Base-by-base conservation (phyloP, 75 land plant genomes). In the Larix kaempferi region DNA sequence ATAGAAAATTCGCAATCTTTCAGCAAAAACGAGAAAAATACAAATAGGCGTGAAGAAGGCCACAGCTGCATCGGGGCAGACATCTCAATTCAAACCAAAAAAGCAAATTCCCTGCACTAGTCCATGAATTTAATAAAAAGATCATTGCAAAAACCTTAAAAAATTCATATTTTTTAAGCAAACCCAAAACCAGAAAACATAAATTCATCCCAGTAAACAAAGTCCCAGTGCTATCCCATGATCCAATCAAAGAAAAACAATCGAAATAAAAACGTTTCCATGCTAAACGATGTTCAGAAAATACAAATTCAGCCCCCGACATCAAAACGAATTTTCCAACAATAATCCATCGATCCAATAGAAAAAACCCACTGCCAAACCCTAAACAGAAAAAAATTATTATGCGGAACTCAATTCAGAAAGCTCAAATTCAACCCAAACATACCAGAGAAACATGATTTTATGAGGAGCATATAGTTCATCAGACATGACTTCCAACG, bases 161-260 rank as follows among this genome's bases (percentile, higher is more conserved):
- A 65, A 15, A 33, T 29, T 29, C n/a, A 65, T 19, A 39, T 7
- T 35, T 65, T 65, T 33, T 2, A 16, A 35, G 69, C 22, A 26
- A 69, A 69, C 73, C 73, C 69, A 65, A 16, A 16, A 39, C 41
- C 13, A 41, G 73, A 7, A 41, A n/a, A 69, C 49, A 69, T 21
- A 41, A n/a, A 1, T 41, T 69, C 73, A 41, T 49, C 54, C 54
- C 54, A 49, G 12, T 0, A 49, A 49, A 49, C 54, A 49, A 49
- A 49, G 54, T 11, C 54, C 12, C 54, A 49, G 54, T 49, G 54
- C 11, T 49, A 49, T 2, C 54, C 11, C 54, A 11, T 49, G 54
- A 49, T 49, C 54, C 54, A 49, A 10, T 49, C 54, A 49, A 49
- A 49, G 12, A 49, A 49, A 10, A 49, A 49, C 54, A 49, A 49